Percentiles rank a stretch among this genome's conserved stretches.
Evolutionary conservation across 176 grass and related monocot genomes (phyloP).

Genomic region (Bolboschoenus planiculmis): DNA sequence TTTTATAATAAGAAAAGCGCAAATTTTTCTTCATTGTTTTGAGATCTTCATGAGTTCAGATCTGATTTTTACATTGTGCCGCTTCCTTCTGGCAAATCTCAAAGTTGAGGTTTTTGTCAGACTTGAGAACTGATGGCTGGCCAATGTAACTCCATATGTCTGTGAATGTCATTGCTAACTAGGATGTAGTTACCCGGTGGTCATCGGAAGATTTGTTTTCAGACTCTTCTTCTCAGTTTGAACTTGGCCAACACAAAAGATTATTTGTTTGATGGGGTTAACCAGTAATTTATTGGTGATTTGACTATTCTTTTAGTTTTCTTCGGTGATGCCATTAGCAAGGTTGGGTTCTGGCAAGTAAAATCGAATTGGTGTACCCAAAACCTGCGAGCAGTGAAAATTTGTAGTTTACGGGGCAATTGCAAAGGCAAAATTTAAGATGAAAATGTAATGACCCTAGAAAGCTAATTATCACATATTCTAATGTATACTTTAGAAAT

Average conservation of each 20-base stretch:
- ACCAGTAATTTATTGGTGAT: constrained; percentile 43
- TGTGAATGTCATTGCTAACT: constrained; percentile 44
- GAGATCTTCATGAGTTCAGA: constrained; percentile 47
- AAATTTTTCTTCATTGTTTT: constrained; percentile 42
- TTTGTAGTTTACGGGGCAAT: neutral
- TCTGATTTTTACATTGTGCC: constrained; percentile 32
- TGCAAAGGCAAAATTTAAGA: constrained; percentile 2
- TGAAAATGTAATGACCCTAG: neutral
- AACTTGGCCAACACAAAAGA: constrained; percentile 34
- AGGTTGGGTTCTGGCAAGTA: neutral
- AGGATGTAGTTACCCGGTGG: constrained; percentile 45
- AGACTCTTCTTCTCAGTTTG: constrained; percentile 26
- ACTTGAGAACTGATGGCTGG: constrained; percentile 30
- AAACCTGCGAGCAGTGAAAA: constrained; percentile 8
- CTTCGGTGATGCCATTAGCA: constrained; percentile 43
- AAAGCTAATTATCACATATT: neutral
- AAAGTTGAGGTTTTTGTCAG: constrained; percentile 30
- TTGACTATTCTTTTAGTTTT: constrained; percentile 42
- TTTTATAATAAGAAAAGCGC: constrained; percentile 30
- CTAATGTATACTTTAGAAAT: neutral
- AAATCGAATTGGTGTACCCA: neutral
- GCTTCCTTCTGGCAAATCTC: constrained; percentile 27
- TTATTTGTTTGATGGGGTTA: constrained; percentile 36
- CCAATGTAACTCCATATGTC: constrained; percentile 68
- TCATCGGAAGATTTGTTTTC: constrained; percentile 31